Conservation (phyloP, 495 filamentous ascomycete species). For the Trichoderma parareesei region DNA sequence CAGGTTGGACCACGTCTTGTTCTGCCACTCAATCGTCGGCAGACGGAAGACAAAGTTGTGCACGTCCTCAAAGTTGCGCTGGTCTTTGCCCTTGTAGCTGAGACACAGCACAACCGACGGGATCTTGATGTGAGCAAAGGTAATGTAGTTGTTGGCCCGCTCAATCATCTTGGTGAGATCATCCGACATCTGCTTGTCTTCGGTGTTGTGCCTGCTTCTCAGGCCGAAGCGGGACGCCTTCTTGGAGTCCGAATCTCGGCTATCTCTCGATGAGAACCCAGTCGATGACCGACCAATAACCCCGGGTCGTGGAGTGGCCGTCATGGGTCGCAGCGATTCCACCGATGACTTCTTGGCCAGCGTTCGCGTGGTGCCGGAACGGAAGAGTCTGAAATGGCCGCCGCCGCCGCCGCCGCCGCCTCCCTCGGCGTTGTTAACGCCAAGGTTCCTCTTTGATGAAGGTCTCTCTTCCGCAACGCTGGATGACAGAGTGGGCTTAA, state of each 20-base stretch:
- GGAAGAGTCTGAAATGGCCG: constrained; percentile 45
- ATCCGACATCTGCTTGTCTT: constrained; percentile 53
- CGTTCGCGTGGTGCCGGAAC: constrained; percentile 29
- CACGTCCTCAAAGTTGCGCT: constrained; percentile 91
- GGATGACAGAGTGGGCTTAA: constrained; percentile 68
- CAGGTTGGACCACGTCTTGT: constrained; percentile 98
- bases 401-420: constrained; percentile 4
- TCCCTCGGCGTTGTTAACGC: constrained; percentile 38
- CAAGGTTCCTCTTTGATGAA: constrained; percentile 41
- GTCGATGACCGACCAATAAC: constrained; percentile 43
- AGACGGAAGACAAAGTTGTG: constrained; percentile 97
- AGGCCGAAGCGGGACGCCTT: constrained; percentile 39
- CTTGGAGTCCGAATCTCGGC: constrained; percentile 40
- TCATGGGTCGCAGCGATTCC: constrained; percentile 51
- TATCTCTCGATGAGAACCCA: constrained; percentile 32
- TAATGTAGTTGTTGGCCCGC: constrained; percentile 94
- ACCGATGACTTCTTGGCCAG: constrained; percentile 54
- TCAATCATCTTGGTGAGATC: constrained; percentile 98
- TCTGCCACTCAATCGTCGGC: constrained; percentile 87
- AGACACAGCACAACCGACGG: constrained; percentile 91
- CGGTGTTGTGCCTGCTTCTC: constrained; percentile 25
- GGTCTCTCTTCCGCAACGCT: constrained; percentile 35
- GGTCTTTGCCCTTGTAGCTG: constrained; percentile 91
- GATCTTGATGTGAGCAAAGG: constrained; percentile 87
- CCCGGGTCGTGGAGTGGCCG: constrained; percentile 35